Evolutionary conservation across 2,329 filamentous ascomycete species (phyloP).

Genomic region (Eurotiales sp.): DNA sequence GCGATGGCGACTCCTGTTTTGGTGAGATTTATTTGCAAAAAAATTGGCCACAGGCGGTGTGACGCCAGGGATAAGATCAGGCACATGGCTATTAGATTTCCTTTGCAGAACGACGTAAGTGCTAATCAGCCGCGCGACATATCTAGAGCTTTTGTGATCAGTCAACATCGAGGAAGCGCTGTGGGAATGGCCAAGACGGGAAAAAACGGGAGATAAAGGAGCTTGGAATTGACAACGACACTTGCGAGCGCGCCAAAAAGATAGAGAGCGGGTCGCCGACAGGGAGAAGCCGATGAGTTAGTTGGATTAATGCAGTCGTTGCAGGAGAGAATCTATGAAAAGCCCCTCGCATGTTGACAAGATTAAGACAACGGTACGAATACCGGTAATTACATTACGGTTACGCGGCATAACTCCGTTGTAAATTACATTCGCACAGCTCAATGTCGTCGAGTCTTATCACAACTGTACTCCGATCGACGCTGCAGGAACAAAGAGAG

Average conservation of each 20-base stretch:
- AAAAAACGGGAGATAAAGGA: background rate
- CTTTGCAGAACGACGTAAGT: background rate
- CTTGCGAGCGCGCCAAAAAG: background rate
- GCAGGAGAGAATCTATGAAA: background rate
- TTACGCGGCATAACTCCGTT: background rate
- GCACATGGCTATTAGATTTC: constrained; percentile 9
- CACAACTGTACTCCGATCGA: background rate
- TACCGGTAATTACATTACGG: background rate
- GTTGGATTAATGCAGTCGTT: too few species aligned
- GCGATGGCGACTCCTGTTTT: background rate
- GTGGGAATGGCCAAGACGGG: background rate
- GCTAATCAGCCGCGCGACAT: background rate
- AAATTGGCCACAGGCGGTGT: constrained; percentile 2
- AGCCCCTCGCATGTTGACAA: constrained; percentile 3
- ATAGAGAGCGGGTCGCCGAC: background rate
- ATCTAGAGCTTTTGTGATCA: background rate
- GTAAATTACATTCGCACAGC: background rate
- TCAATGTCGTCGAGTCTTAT: background rate
- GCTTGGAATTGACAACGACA: background rate
- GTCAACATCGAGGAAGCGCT: too few species aligned
- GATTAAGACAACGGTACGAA: background rate
- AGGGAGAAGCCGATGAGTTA: too few species aligned
- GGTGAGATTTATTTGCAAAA: background rate
- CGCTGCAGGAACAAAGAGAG: background rate
- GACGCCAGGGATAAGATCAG: constrained; percentile 10